phyloP scores from a whole-genome alignment of 2,329 filamentous ascomycete species.

The Trichoderma koningiopsis region DNA sequence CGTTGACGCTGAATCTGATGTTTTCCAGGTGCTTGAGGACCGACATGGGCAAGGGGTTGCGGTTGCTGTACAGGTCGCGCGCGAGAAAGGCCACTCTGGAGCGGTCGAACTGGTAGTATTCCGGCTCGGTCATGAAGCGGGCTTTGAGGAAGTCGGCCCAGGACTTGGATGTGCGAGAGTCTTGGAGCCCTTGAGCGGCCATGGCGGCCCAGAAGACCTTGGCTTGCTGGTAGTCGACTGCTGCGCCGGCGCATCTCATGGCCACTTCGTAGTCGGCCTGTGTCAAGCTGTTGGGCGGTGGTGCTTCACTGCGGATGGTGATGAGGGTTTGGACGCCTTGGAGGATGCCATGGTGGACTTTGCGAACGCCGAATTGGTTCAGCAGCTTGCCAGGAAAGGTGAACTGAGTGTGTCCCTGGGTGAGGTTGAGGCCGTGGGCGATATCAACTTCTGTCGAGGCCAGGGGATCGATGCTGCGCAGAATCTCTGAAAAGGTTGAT shows the following conservation, averaged over 20 bases:
- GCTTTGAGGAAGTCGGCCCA: conserved; percentile 53
- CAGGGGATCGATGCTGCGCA: conserved; percentile 63
- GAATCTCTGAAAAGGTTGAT: conserved; percentile 62
- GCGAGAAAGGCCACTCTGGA: conserved; percentile 43
- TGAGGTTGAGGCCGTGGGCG: conserved; percentile 44
- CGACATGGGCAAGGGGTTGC: conserved; percentile 22
- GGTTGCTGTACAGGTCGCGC: conserved; percentile 41
- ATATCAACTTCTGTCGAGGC: conserved; percentile 53
- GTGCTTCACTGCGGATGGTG: conserved; percentile 34
- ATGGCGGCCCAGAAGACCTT: conserved; percentile 43
- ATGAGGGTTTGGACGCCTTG: conserved; percentile 40
- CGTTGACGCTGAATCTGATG: conserved; percentile 37
- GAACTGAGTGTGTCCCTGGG: conserved; percentile 44
- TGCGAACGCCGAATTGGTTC: conserved; percentile 50
- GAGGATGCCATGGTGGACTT: conserved; percentile 44
- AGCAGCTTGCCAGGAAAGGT: conserved; percentile 43
- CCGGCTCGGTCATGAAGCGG: conserved; percentile 49
- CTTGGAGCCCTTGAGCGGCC: conserved; percentile 32
- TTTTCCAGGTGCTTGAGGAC: conserved; percentile 36
- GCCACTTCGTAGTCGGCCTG: conserved; percentile 49
- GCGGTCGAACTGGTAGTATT: conserved; percentile 52
- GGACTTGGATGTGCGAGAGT: conserved; percentile 37
- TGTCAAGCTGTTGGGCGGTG: conserved; percentile 35
- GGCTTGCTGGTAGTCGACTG: conserved; percentile 41
- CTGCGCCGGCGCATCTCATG: conserved; percentile 52